Conservation (phyloP, 2,329 filamentous ascomycete genomes). For the Biscogniauxia marginata region DNA sequence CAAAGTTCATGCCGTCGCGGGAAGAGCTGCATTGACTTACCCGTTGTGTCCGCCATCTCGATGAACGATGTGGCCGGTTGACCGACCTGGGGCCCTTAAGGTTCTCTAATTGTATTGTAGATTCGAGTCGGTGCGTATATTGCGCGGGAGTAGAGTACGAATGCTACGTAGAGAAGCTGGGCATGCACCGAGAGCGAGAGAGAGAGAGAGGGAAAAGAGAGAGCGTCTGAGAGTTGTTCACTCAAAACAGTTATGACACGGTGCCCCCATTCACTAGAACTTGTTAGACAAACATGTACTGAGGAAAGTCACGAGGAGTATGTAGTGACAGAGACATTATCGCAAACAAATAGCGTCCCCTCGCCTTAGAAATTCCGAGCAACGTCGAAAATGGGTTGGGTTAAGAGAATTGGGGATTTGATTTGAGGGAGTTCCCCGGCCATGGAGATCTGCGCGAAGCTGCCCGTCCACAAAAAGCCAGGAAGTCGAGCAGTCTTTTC, state of each 20-base stretch:
- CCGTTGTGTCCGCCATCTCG: conserved; percentile 12
- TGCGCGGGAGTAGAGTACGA: neutral
- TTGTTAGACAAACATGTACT: neutral
- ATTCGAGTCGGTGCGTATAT: neutral
- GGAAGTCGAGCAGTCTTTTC: neutral
- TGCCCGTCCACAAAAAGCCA: neutral
- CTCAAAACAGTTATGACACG: neutral
- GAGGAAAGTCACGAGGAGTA: neutral
- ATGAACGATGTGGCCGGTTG: conserved; percentile 1
- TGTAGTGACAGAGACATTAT: neutral
- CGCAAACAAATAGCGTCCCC: neutral
- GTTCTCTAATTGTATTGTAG: neutral
- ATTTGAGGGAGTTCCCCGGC: neutral
- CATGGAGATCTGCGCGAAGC: neutral
- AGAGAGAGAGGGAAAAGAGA: neutral
- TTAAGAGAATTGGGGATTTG: neutral
- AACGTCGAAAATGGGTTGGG: neutral
- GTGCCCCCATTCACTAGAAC: neutral
- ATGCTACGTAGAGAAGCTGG: neutral
- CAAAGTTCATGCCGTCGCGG: neutral
- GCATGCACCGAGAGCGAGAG: neutral
- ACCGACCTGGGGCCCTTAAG: conserved; percentile 6
- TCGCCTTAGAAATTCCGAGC: neutral
- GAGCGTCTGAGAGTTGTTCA: neutral
- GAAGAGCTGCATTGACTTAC: conserved; percentile 6